A percentile compares a stretch with the other conserved stretches of the same genome.
These are phyloP conservation scores for Hypoxylon sp. DNA, from an alignment of 2,329 filamentous ascomycete species.

Conservation along the genomic window DNA sequence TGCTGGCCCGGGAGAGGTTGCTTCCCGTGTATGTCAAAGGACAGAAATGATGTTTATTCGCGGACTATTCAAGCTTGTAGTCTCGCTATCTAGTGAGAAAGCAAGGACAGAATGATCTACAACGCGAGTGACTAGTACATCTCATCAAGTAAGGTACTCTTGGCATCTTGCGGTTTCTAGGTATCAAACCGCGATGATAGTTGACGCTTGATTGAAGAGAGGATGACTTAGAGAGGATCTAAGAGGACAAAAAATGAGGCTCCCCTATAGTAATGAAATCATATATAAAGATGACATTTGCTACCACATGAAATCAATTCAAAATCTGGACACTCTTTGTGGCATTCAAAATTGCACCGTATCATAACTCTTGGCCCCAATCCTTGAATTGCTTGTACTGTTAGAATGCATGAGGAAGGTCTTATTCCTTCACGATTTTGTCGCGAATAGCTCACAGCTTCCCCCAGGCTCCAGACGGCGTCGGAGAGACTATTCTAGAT, in stretches of 20 bases:
- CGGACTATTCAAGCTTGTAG: not conserved
- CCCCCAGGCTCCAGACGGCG: not conserved
- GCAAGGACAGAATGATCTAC: not conserved
- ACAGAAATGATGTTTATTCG: not conserved
- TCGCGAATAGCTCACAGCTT: not conserved
- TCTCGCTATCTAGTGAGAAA: not conserved
- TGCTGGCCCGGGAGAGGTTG: slow-evolving; percentile 42
- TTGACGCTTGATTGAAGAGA: not conserved
- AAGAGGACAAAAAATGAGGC: not conserved
- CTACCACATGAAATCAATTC: not conserved
- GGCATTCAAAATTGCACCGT: not conserved
- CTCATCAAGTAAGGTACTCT: not conserved
- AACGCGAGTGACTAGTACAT: not conserved
- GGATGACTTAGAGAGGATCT: not conserved
- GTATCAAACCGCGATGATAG: not conserved
- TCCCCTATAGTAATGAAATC: not conserved
- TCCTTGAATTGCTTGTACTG: not conserved
- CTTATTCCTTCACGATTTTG: not conserved
- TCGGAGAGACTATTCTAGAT: not conserved
- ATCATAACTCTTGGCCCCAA: not conserved
- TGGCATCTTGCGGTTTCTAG: not conserved
- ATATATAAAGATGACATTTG: not conserved
- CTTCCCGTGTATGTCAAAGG: slow-evolving; percentile 21
- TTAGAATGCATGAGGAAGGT: not conserved
- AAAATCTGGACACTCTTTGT: not conserved